Evolutionary conservation across 2,329 filamentous ascomycete species (phyloP), one percentile per base, ranked within the genome.

Genomic region (Exophiala calicioides): DNA sequence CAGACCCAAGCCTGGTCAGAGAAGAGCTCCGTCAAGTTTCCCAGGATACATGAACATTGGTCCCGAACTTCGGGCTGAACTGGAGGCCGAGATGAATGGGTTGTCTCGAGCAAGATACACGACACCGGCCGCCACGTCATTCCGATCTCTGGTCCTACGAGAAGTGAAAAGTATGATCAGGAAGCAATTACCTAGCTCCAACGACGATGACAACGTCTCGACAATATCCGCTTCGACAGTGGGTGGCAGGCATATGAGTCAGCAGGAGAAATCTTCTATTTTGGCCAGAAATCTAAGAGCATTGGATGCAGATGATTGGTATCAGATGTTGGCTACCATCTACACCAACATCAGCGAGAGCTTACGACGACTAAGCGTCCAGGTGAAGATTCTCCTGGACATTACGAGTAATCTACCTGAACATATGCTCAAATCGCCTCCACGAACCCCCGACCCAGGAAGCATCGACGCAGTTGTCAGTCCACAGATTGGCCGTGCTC

Each of bases 361-460:
- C 3, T 66, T 98, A 36, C 79, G 93, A 46, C 80, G 93, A 60
- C 72, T 96, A 5, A 89, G 88, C 13, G 90, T 89, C 0, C 91
- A 97, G 64, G 86, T 93, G 44, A 98, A 98, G 66, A 84, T 97
- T 7, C 70, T 98, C n/a, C 76, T 98, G 7, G 93, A 98, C 66
- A 87, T 95, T 15, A 93, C 90, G 1, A 95, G 90, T 64, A 68
- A 68, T n/a, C 55, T 72, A 10, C 70, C 72, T 3, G 60, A 66
- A 3, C 53, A 58, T 51, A 66, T 60, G 34, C 62, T 73, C 19
- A 69, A 67, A 47, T 78, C 76, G 1, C 75, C 77, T 12, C 65
- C 70, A 10, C 68, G 67, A 53, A 78, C 74, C 49, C 76, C 73
- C 1, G 68, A 66, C 32, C 52, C 52, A 13, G 32, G 44, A 27